Percentiles rank a stretch among this genome's conserved stretches.
Evolutionary conservation across 2,329 filamentous ascomycete genomes (phyloP).

Genomic region (Fusarium chaquense): DNA sequence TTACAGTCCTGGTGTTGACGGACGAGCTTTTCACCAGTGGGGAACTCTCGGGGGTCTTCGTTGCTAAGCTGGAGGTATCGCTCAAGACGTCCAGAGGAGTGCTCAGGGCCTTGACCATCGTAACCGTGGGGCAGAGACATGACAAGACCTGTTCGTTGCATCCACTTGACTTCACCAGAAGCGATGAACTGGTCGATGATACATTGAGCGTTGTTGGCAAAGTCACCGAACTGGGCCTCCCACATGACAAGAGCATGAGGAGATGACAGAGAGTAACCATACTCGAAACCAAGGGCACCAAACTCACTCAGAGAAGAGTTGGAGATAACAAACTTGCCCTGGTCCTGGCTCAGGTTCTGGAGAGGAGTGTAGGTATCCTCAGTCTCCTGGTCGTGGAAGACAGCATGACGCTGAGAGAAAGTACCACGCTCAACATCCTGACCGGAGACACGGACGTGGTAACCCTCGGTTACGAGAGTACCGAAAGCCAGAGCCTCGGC

Average conservation of each 20-base stretch:
- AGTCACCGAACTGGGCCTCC: conserved; percentile 99
- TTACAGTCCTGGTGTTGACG: conserved; percentile 99
- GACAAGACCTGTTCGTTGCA: conserved; percentile 95
- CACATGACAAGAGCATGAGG: conserved; percentile 98
- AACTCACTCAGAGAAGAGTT: conserved; percentile 88
- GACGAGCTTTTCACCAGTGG: conserved; percentile 86
- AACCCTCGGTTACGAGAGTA: conserved; percentile 88
- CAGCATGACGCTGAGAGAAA: conserved; percentile 97
- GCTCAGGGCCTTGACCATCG: conserved; percentile 97
- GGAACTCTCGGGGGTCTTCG: conserved; percentile 95
- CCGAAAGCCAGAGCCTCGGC: conserved; percentile 97
- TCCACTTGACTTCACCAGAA: conserved; percentile 98
- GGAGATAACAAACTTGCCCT: conserved; percentile 95
- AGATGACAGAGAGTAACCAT: conserved; percentile 96
- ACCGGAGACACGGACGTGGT: conserved; percentile 96
- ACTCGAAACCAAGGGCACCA: conserved; percentile 91
- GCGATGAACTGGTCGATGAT: conserved; percentile 99
- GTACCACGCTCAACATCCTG: conserved; percentile 99
- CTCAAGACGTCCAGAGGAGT: conserved; percentile 97
- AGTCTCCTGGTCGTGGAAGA: conserved; percentile 96
- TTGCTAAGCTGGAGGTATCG: conserved; percentile 97
- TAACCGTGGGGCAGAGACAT: conserved; percentile 98
- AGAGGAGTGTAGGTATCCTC: conserved; percentile 94
- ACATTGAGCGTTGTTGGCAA: conserved; percentile 99
- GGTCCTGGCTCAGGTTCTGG: conserved; percentile 88